Conservation (phyloP, 2,329 filamentous ascomycete genomes). For the Xylariaceae sp. region DNA sequence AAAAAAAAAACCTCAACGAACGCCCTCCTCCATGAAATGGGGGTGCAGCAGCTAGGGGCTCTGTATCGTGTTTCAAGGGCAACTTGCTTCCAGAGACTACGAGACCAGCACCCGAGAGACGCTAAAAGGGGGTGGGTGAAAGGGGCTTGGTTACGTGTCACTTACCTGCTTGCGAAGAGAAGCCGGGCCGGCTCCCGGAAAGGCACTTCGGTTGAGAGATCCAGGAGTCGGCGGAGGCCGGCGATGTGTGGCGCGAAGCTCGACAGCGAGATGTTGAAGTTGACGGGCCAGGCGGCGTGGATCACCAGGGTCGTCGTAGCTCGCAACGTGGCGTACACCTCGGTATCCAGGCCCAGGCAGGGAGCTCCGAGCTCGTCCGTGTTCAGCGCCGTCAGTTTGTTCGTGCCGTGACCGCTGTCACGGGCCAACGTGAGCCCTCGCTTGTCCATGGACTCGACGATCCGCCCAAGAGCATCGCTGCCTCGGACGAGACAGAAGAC, state of each 20-base stretch:
- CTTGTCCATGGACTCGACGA: conserved; percentile 12
- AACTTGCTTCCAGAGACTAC: too few species aligned
- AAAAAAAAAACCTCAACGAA: too few species aligned
- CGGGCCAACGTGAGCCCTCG: conserved; percentile 11
- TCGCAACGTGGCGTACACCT: conserved; percentile 20
- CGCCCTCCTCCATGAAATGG: too few species aligned
- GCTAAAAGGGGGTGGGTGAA: too few species aligned
- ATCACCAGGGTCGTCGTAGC: conserved; percentile 31
- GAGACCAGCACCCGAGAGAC: too few species aligned
- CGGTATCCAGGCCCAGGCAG: conserved; percentile 29
- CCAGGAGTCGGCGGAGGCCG: conserved; percentile 33
- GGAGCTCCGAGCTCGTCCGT: conserved; percentile 30
- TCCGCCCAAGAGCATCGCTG: conserved; percentile 9
- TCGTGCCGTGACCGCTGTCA: conserved; percentile 8
- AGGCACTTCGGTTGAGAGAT: conserved; percentile 24
- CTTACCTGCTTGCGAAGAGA: conserved; percentile 30
- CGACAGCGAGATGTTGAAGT: conserved; percentile 40
- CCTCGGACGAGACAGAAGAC: conserved; percentile 31
- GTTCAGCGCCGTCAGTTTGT: conserved; percentile 28
- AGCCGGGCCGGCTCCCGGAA: conserved; percentile 24
- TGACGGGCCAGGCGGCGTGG: conserved; percentile 43
- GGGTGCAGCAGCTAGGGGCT: too few species aligned
- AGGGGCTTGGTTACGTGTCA: too few species aligned
- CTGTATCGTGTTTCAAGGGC: too few species aligned
- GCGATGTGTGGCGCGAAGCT: conserved; percentile 38